These are phyloP conservation scores for peach (Prunus persica) DNA, from an alignment of 306 rosid genomes.

Conservation along the genomic window Prunus_persica_NCBIv2 NC_034009.1:36926501-36927000, in stretches of 20 bases:
- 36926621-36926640: background rate
- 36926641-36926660: background rate
- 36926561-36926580: background rate
- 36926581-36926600: background rate
- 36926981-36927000: no score
- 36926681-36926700: background rate
- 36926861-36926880: background rate
- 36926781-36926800: background rate
- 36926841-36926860: background rate
- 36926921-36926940: background rate
- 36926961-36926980: no score
- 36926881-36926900: background rate
- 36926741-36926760: background rate
- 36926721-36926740: background rate
- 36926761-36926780: slow-evolving; percentile 3
- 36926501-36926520: background rate
- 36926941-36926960: background rate
- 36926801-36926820: background rate
- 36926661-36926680: background rate
- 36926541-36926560: no score
- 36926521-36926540: no score
- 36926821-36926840: background rate
- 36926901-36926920: background rate
- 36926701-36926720: slow-evolving; percentile 16
- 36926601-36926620: background rate